Evolutionary conservation across 2,329 filamentous ascomycete species (phyloP), one percentile per base, ranked within the genome.

Genomic region (Neobulgaria alba): DNA sequence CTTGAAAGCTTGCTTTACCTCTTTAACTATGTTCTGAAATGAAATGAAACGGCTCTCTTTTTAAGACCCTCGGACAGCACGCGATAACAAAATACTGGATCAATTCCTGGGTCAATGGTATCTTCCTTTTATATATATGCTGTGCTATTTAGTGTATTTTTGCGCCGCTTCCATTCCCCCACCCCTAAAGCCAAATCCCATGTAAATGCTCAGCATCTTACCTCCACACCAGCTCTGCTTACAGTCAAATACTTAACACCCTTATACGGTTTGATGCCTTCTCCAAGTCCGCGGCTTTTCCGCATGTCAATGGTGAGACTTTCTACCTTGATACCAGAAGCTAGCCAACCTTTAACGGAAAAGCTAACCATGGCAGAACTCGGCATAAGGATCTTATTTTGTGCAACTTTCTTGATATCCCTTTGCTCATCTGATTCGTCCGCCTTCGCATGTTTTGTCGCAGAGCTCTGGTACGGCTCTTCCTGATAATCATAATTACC

Each of bases 221-320:
- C 70, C 61, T 82, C 78, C 31, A 82, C 67, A 16, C 77, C 78
- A 10, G 73, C 72, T 48, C 76, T 77, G 56, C 77, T 82, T 36
- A 82, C 68, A 12, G 89, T 95, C 54, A 98, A 61, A 63, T 98
- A 98, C 65, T 98, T 98, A 51, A 98, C 92, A 1, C 92, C 92
- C 66, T 96, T 98, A 64, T 95, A 96, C 17, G 92, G 92, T 64
- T 88, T 93, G 29, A 96, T 79, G 2, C 84, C 79, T 51, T 94
- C 87, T 0, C 87, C 87, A 33, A 98, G 57, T 0, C 92, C 92
- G 42, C 82, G 76, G 62, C 86, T 94, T 65, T 82, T 88, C 60
- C 85, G 81, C n/a, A 77, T 69, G 59, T 88, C 71, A 53, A 87
- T 61, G 57, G 78, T 57, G 56, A 88, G 74, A 61, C 76, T 79